Conservation (phyloP, 495 filamentous ascomycete genomes). For the Emericellopsis terricola region DNA sequence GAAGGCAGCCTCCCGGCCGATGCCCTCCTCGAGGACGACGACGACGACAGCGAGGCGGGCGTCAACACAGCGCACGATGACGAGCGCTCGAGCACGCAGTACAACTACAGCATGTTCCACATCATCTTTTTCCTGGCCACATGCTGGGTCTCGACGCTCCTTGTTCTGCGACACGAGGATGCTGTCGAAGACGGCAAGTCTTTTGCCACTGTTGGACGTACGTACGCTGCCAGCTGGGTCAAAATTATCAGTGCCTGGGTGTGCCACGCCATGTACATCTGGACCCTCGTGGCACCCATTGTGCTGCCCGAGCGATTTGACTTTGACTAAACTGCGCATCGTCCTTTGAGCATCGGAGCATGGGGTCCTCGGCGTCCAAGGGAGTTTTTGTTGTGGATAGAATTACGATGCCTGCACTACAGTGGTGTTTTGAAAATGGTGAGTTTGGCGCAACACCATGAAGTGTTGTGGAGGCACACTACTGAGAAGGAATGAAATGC, state of each 20-base stretch:
- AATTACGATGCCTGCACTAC: too few relatives aligned
- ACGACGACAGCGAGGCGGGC: conserved; percentile 49
- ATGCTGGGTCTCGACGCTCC: conserved; percentile 81
- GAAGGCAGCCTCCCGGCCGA: conserved; percentile 81
- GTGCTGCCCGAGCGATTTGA: conserved; percentile 78
- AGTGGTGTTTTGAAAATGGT: too few relatives aligned
- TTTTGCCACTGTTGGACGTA: conserved; percentile 86
- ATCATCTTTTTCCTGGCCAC: conserved; percentile 95
- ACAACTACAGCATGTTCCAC: conserved; percentile 93
- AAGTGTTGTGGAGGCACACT: too few relatives aligned
- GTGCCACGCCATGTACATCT: conserved; percentile 85
- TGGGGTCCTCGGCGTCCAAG: too few relatives aligned
- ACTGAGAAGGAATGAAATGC: too few relatives aligned
- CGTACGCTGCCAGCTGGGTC: conserved; percentile 97
- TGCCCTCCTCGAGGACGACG: conserved; percentile 68
- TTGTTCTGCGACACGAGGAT: conserved; percentile 68
- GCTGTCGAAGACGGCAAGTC: conserved; percentile 36
- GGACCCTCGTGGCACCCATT: conserved; percentile 80
- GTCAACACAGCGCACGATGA: conserved; percentile 56
- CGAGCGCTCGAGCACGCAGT: conserved; percentile 76
- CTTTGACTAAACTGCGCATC: too few relatives aligned
- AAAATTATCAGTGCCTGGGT: conserved; percentile 98
- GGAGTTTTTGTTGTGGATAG: too few relatives aligned
- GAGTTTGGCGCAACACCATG: too few relatives aligned
- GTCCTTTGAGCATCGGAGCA: too few relatives aligned